Evolutionary conservation across 1,284 basidiomycete species (phyloP).

Genomic region (Ustilago vetiveriae): DNA sequence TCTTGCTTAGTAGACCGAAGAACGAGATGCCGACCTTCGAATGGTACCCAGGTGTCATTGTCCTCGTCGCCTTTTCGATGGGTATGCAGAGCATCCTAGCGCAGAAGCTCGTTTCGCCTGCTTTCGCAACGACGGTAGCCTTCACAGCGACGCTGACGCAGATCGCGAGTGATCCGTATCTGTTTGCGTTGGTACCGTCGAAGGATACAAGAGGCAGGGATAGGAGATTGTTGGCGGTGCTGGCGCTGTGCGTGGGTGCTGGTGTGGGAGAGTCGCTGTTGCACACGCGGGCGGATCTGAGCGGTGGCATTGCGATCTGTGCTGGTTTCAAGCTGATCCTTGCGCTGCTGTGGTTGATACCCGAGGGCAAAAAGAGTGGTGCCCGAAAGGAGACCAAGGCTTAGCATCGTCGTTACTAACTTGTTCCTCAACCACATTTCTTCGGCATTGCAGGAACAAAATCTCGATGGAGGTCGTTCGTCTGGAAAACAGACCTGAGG

Average conservation of each 20-base stretch:
- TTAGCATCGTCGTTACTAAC: too few species aligned
- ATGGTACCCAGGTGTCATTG: constrained; percentile 51
- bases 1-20: constrained; percentile 51
- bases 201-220: constrained; percentile 49
- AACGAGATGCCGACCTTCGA: constrained; percentile 46
- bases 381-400: constrained; percentile 13
- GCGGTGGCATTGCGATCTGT: constrained; percentile 49
- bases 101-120: constrained; percentile 57
- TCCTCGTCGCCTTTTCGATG: constrained; percentile 50
- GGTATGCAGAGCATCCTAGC: constrained; percentile 58
- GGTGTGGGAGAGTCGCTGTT: constrained; percentile 56
- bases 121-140: constrained; percentile 59
- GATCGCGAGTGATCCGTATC: constrained; percentile 59
- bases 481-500: constrained; percentile 80
- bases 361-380: constrained; percentile 31
- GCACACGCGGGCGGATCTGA: constrained; percentile 41
- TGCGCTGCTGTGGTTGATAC: constrained; percentile 45
- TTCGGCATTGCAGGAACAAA: constrained; percentile 71
- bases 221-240: constrained; percentile 47
- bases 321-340: constrained; percentile 54
- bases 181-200: constrained; percentile 47
- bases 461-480: constrained; percentile 82
- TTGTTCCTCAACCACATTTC: too few species aligned
- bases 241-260: constrained; percentile 48
- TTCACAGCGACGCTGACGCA: constrained; percentile 62